Conservation (phyloP, 2,329 filamentous ascomycete species). For the Monosporascus sp. region DNA sequence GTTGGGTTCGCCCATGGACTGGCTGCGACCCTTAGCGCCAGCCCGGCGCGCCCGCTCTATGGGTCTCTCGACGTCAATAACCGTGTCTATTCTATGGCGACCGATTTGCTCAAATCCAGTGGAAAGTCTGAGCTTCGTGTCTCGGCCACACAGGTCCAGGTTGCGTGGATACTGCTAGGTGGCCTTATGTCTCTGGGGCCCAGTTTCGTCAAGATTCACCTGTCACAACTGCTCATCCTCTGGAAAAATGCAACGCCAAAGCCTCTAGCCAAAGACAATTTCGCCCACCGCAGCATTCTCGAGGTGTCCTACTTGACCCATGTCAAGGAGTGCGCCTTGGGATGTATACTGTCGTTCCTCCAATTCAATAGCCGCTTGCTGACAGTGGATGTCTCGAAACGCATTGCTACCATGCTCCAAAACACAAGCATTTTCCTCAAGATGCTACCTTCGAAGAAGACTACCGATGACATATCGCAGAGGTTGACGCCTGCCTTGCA, state of each 20-base stretch:
- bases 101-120: constrained; percentile 85
- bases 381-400: constrained; percentile 88
- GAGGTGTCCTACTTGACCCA: constrained; percentile 92
- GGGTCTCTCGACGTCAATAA: constrained; percentile 95
- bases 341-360: constrained; percentile 85
- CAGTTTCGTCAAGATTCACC: constrained; percentile 97
- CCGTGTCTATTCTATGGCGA: constrained; percentile 83
- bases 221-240: constrained; percentile 84
- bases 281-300: constrained; percentile 72
- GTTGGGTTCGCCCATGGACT: constrained; percentile 89
- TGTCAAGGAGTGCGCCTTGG: constrained; percentile 88
- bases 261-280: constrained; percentile 88
- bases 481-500: constrained; percentile 80
- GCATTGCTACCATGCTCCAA: constrained; percentile 89
- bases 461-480: constrained; percentile 79
- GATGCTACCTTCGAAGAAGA: constrained; percentile 75
- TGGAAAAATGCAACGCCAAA: constrained; percentile 98
- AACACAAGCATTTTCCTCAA: constrained; percentile 89
- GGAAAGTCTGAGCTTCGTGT: constrained; percentile 84
- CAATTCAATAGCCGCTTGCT: constrained; percentile 89
- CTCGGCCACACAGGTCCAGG: constrained; percentile 91
- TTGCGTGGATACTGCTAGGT: constrained; percentile 95
- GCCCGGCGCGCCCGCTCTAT: constrained; percentile 80
- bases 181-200: constrained; percentile 94
- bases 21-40: constrained; percentile 85